These are phyloP conservation scores for Pseudopediastrum boryanum DNA, from an alignment of 139 green algal species.

Conservation along the genomic window DNA sequence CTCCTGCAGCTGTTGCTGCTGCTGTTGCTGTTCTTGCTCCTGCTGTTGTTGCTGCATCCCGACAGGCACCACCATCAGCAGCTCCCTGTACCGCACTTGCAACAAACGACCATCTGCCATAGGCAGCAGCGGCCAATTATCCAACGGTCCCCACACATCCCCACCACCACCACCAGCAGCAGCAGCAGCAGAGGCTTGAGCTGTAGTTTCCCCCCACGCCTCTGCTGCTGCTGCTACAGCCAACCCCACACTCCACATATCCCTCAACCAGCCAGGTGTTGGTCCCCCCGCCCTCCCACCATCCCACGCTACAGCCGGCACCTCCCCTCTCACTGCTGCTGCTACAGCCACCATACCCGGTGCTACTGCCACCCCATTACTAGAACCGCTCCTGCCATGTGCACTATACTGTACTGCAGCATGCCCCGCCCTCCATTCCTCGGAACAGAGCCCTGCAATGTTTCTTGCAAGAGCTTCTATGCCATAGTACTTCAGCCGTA, in stretches of 20 bases:
- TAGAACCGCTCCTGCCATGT: not conserved
- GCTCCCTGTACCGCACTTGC: constrained; percentile 23
- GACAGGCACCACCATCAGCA: constrained; percentile 39
- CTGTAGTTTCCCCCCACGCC: not conserved
- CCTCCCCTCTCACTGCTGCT: not conserved
- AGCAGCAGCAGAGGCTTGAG: not conserved
- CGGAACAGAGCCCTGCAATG: no score
- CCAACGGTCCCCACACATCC: constrained; percentile 23
- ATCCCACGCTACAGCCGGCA: not conserved
- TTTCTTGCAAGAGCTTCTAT: constrained; percentile 10
- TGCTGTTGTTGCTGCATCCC: not conserved
- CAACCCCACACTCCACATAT: constrained; percentile 7
- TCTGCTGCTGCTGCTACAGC: not conserved
- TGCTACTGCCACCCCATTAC: constrained; percentile 3
- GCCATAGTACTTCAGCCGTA: constrained; percentile 26
- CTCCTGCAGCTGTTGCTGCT: not conserved
- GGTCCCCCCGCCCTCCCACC: not conserved
- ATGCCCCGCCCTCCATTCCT: constrained; percentile 17
- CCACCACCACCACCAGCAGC: constrained; percentile 21
- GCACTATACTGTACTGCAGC: constrained; percentile 9
- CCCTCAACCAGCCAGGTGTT: constrained; percentile 7
- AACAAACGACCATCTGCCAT: constrained; percentile 27
- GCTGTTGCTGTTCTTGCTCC: constrained; percentile 8
- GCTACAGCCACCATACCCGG: not conserved
- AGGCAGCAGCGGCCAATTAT: constrained; percentile 47